A percentile compares a stretch with the other conserved stretches of the same genome.
Evolutionary conservation across 1,139 yeast genomes (phyloP).

Genomic region (Blastobotrys persicus): DNA sequence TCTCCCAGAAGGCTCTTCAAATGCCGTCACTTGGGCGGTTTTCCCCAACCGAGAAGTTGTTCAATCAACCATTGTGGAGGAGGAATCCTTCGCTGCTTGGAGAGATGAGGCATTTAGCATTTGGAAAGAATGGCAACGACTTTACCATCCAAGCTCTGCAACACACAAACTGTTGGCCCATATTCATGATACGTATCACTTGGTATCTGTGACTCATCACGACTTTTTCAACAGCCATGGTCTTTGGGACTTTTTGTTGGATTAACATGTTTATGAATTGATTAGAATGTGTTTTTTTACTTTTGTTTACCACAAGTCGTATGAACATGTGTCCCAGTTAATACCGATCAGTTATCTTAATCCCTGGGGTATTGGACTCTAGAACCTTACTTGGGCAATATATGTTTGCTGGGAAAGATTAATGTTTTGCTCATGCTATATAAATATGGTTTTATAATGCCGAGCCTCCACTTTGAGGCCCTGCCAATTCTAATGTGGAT

Average conservation of each 20-base stretch:
- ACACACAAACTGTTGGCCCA: constrained; percentile 60
- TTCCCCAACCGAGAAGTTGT: constrained; percentile 83
- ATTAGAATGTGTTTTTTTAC: no score
- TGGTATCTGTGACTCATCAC: constrained; percentile 84
- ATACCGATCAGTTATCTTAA: no score
- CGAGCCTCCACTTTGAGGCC: not conserved
- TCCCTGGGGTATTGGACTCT: no score
- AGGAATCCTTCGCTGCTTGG: constrained; percentile 89
- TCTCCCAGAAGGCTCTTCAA: constrained; percentile 49
- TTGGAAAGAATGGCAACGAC: constrained; percentile 88
- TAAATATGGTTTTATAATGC: not conserved
- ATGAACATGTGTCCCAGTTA: no score
- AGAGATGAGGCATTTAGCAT: constrained; percentile 88
- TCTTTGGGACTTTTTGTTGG: constrained; percentile 66
- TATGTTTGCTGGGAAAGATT: not conserved
- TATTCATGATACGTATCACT: constrained; percentile 60
- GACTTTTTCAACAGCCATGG: constrained; percentile 73
- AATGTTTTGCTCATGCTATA: not conserved
- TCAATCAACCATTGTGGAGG: constrained; percentile 85
- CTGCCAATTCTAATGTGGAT: not conserved
- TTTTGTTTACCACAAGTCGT: no score
- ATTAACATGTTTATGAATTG: no score
- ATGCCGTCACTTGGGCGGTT: constrained; percentile 96
- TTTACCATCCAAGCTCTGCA: constrained; percentile 58
- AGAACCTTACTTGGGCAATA: no score